Base-by-base conservation (phyloP, 1,284 basidiomycete genomes). In the Moesziomyces globuligerus region DNA sequence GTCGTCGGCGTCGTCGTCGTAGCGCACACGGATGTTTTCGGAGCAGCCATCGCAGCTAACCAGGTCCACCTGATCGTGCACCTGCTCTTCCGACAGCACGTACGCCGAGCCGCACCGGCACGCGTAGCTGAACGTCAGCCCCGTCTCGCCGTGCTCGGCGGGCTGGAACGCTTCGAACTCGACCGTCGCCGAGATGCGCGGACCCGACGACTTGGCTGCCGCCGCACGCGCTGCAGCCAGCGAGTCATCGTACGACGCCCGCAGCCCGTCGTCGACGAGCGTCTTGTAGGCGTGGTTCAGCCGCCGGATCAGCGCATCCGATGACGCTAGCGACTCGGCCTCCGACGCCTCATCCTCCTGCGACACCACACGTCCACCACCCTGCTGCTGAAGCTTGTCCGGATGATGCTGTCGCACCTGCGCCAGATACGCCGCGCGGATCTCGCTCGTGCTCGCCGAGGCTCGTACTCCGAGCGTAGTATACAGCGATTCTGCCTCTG, bases 361-460 rank as follows among this genome's bases (percentile, higher is more conserved):
- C 32, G 32, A 34, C 1, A 29, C 11, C 3, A 3, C 20, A 5
- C 23, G 6, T 15, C 18, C 23, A 9, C n/a, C 18, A 24, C n/a
- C 7, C 36, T 53, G 67, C 52, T 72, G 69, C 28, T 72, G 69
- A 4, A 66, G 47, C 44, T 72, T 72, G 48, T 72, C 70, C 1
- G 70, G 70, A 29, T 72, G 70, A 26, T 72, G 43, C 11, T 17
- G 48, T 11, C 65, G 52, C 5, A 72, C 70, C 40, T 61, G 50
- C 1, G 52, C 56, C 3, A 72, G 60, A 45, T 68, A 72, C 18
- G 70, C 70, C 2, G 70, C 39, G 7, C 70, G 51, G 24, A 72
- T 68, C 28, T 68, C 59, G 38, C 48, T 39, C 9, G 37, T 7
- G 7, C 52, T 56, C 2, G 70, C 59, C 13, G 55, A 60, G 3